Evolutionary conservation across 163 green algal species (phyloP), one percentile per base, ranked within the genome.

Genomic region (Scenedesmus sp.): DNA sequence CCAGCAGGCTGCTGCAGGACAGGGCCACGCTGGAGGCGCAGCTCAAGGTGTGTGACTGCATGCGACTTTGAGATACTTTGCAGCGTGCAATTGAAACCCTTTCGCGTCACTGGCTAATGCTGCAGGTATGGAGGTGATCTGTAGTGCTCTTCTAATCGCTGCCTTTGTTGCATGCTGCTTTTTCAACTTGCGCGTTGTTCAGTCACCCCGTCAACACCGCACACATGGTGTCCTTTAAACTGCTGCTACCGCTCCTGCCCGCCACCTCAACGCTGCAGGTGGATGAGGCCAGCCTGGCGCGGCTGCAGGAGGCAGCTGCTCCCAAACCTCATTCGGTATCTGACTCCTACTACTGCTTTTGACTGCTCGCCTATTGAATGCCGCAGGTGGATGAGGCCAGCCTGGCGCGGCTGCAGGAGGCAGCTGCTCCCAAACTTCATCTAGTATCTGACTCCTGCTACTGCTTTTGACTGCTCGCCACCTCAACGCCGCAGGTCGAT

Each of bases 1-100:
- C 96, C 1, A 88, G 94, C 13, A 96, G 94, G 88, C 90, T 97
- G 67, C 90, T 94, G 86, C 88, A 94, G 46, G 97, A 99, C 66
- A 94, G 94, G 13, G 93, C 96, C 16, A 90, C 90, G 15, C 93
- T 98, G 76, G 57, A 93, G 15, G 88, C 92, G 20, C 83, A 94
- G 79, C 93, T 89, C 55, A 87, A 95, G 93, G 90, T 92, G 15
- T 85, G 93, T 66, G 84, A 88, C 9, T 90, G 96, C 56, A 82
- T 88, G 87, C 92, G 95, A 89, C 34, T 79, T n/a, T 88, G 94
- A 73, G 54, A 91, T 59, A 16, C 82, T 5, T 62, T 81, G 6
- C 57, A 4, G 8, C 8, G 59, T 46, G 34, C 34, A 46, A 46
- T 46, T 46, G 34, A 46, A 46, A 46, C 34, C 34, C 34, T 46